These are phyloP conservation scores for Fusarium pseudocircinatum DNA, from an alignment of 2,329 filamentous ascomycete genomes.

Conservation along the genomic window DNA sequence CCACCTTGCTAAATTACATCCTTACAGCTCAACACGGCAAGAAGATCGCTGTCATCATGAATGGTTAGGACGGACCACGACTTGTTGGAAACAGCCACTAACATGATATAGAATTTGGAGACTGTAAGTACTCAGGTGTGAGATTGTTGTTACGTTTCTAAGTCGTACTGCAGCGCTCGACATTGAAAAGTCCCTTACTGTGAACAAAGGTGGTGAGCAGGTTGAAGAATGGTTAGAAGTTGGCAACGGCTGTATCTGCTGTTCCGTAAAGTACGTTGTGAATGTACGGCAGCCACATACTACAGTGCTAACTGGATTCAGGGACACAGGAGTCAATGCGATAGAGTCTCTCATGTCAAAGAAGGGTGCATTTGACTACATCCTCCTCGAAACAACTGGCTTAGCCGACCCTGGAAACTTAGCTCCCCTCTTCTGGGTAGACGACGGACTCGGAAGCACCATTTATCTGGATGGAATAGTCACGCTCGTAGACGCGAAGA, in stretches of 20 bases:
- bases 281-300: too few species aligned
- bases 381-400: slow-evolving; percentile 94
- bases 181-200: slow-evolving; percentile 94
- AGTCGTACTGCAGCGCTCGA: slow-evolving; percentile 73
- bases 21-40: slow-evolving; percentile 95
- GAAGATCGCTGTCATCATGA: slow-evolving; percentile 97
- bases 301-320: slow-evolving; percentile 50
- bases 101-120: slow-evolving; percentile 74
- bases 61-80: slow-evolving; percentile 61
- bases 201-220: slow-evolving; percentile 83
- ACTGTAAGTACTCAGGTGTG: slow-evolving; percentile 65
- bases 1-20: slow-evolving; percentile 94
- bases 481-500: slow-evolving; percentile 94
- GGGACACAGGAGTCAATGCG: slow-evolving; percentile 90
- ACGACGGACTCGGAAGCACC: slow-evolving; percentile 91
- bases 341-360: slow-evolving; percentile 97
- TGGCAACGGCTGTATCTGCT: slow-evolving; percentile 97
- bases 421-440: slow-evolving; percentile 96
- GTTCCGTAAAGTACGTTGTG: slow-evolving; percentile 81
- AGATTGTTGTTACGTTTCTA: slow-evolving; percentile 2
- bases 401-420: slow-evolving; percentile 96
- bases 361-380: slow-evolving; percentile 95
- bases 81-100: slow-evolving; percentile 14
- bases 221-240: slow-evolving; percentile 96
- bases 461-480: slow-evolving; percentile 98